Conservation (phyloP, 257 asterid genomes). For the Solanum gracilifrons region DNA sequence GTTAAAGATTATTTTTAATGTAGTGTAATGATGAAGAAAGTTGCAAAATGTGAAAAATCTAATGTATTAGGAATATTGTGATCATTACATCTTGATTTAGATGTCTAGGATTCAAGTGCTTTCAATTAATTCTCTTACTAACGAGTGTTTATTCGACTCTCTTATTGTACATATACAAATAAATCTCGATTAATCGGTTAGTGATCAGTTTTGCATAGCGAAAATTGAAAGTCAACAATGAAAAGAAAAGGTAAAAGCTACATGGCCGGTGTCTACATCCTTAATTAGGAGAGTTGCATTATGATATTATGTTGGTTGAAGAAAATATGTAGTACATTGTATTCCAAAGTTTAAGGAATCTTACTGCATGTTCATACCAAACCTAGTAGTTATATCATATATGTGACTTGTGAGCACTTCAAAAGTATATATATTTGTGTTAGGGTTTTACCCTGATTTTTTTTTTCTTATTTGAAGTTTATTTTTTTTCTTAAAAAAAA, state of each 20-base stretch:
- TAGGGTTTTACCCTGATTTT: too few relatives aligned
- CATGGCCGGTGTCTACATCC: neutral
- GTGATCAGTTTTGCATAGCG: neutral
- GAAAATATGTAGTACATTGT: neutral
- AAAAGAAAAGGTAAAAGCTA: neutral
- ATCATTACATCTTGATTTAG: too few relatives aligned
- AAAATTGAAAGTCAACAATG: neutral
- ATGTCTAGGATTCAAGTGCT: neutral
- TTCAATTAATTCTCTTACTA: neutral
- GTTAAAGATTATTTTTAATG: too few relatives aligned
- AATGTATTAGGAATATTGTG: too few relatives aligned
- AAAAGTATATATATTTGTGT: neutral
- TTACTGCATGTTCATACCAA: neutral
- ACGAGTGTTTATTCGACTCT: neutral
- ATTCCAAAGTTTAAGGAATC: neutral
- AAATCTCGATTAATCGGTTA: neutral
- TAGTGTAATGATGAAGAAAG: too few relatives aligned
- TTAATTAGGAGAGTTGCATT: neutral
- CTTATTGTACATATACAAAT: neutral
- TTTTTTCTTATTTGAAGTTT: accelerated
- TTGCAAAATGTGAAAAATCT: too few relatives aligned
- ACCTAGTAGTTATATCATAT: neutral
- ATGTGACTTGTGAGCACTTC: neutral
- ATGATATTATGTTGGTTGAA: neutral
- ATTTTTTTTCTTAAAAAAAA: too few relatives aligned